Evolutionary conservation across 2,329 filamentous ascomycete species (phyloP).

Genomic region (Aspergillus terreus): DNA sequence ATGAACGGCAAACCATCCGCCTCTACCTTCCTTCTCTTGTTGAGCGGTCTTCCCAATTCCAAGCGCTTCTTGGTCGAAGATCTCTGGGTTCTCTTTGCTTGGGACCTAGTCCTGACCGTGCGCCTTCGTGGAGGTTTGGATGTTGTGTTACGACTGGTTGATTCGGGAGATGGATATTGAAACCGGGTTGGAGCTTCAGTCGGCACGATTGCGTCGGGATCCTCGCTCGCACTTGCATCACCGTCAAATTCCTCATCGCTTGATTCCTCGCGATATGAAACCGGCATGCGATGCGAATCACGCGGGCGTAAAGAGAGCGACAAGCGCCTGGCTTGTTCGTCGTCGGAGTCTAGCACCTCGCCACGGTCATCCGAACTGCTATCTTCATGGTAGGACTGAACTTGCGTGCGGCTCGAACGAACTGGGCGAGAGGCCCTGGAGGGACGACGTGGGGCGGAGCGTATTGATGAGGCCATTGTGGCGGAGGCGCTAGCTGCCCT

Average conservation of each 20-base stretch:
- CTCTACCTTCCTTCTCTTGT: conserved; percentile 24
- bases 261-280: conserved; percentile 34
- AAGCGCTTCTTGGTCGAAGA: conserved; percentile 10
- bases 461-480: conserved; percentile 29
- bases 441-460: conserved; percentile 16
- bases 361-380: conserved; percentile 28
- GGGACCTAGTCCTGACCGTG: conserved; percentile 15
- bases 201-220: conserved; percentile 10
- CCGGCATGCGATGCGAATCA: conserved; percentile 21
- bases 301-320: conserved; percentile 31
- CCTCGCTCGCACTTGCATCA: conserved; percentile 7
- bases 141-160: conserved; percentile 5
- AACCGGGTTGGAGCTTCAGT: conserved; percentile 5
- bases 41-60: conserved; percentile 19
- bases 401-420: conserved; percentile 32
- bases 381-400: conserved; percentile 38
- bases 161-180: conserved; percentile 9
- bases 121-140: conserved; percentile 14
- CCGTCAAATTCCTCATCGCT: conserved; percentile 26
- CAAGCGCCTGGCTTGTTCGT: conserved; percentile 12
- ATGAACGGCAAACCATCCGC: conserved; percentile 13
- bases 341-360: conserved; percentile 7
- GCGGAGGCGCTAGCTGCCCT: conserved; percentile 7
- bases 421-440: conserved; percentile 28
- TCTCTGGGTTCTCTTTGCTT: conserved; percentile 18